Evolutionary conservation across 768 basidiomycete genomes (phyloP).

Genomic region (Tylopilus sp.): DNA sequence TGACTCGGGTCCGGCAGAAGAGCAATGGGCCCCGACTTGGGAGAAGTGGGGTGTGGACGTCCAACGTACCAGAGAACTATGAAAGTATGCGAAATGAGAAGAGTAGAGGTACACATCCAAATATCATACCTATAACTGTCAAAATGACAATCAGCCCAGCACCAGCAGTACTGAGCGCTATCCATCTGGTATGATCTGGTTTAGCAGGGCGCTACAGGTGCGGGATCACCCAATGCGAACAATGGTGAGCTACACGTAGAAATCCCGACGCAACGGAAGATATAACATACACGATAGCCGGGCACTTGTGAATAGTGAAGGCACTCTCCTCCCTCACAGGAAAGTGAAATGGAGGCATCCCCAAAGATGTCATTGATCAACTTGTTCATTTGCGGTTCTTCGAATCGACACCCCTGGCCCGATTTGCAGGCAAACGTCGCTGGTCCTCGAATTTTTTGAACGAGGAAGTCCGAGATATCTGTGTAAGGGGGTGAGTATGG

Average conservation of each 20-base stretch:
- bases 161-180: conserved; percentile 80
- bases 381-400: conserved; percentile 95
- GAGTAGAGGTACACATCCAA: not conserved
- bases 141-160: conserved; percentile 73
- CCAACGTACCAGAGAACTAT: conserved; percentile 91
- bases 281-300: conserved; percentile 64
- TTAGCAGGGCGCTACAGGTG: conserved; percentile 61
- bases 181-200: conserved; percentile 78
- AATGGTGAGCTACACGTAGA: not conserved
- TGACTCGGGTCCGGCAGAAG: conserved; percentile 73
- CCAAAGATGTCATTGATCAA: conserved; percentile 94
- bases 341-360: conserved; percentile 82
- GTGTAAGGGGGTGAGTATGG: not conserved
- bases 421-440: conserved; percentile 77
- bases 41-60: conserved; percentile 44
- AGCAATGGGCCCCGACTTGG: conserved; percentile 67
- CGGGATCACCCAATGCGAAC: not conserved
- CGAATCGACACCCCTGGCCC: conserved; percentile 79
- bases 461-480: conserved; percentile 92
- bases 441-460: conserved; percentile 87
- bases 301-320: conserved; percentile 92
- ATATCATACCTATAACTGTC: conserved; percentile 52
- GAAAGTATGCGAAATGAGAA: not conserved
- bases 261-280: not conserved
- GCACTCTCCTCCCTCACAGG: conserved; percentile 90